Percentiles rank a stretch among this genome's conserved stretches.
Conservation (phyloP, 495 filamentous ascomycete species). For the Trypethelium eluteriae region DNA sequence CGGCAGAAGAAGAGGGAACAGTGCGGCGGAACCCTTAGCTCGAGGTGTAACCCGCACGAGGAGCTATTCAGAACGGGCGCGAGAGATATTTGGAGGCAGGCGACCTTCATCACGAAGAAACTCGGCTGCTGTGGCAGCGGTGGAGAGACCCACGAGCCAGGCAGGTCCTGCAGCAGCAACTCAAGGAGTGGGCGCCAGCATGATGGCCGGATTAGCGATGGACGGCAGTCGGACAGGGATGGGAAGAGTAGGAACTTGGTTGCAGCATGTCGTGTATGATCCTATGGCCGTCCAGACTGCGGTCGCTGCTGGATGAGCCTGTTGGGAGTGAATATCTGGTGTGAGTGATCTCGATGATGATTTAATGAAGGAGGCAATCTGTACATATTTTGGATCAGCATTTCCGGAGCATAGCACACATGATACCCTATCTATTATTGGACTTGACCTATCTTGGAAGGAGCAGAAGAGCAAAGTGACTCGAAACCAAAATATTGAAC, state of each 20-base stretch:
- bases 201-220: constrained; percentile 27
- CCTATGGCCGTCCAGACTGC: constrained; percentile 2
- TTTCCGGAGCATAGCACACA: neutral
- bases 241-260: constrained; percentile 28
- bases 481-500: too few relatives aligned
- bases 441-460: too few relatives aligned
- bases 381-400: neutral
- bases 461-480: too few relatives aligned
- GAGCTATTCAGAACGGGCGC: constrained; percentile 6
- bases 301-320: neutral
- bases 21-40: neutral
- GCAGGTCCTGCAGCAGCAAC: neutral
- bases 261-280: constrained; percentile 26
- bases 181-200: constrained; percentile 10
- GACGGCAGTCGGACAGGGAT: constrained; percentile 23
- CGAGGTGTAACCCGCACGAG: neutral
- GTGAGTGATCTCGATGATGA: neutral
- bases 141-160: neutral
- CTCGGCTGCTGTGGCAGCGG: neutral
- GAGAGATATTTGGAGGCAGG: constrained; percentile 3
- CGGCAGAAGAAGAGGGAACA: neutral
- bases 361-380: constrained; percentile 8
- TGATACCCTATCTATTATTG: constrained; percentile 4
- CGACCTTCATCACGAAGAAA: neutral
- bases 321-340: neutral